A percentile compares a stretch with the other conserved stretches of the same genome.
Evolutionary conservation across 2,329 filamentous ascomycete species (phyloP).

Genomic region (Talaromyces pinophilus): DNA sequence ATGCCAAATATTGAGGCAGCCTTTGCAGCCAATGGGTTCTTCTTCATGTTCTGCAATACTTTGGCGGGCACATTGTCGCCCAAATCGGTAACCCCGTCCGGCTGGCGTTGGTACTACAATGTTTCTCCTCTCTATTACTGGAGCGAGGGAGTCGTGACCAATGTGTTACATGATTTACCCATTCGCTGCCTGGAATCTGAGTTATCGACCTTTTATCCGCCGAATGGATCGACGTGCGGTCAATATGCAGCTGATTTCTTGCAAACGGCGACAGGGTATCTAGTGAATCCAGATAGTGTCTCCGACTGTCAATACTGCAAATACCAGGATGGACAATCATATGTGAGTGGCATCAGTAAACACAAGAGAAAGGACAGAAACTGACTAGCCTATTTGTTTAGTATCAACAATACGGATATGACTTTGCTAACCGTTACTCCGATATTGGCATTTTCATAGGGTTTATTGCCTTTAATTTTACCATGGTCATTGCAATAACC

Average conservation of each 20-base stretch:
- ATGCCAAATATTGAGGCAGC: slow-evolving; percentile 75
- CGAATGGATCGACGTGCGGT: slow-evolving; percentile 64
- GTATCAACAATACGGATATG: slow-evolving; percentile 12
- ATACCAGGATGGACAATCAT: slow-evolving; percentile 72
- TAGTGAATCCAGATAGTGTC: slow-evolving; percentile 61
- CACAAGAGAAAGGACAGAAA: neutral
- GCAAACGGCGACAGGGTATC: slow-evolving; percentile 60
- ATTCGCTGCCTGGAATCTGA: slow-evolving; percentile 63
- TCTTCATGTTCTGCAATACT: slow-evolving; percentile 76
- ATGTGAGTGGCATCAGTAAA: slow-evolving; percentile 55
- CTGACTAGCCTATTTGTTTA: slow-evolving; percentile 44
- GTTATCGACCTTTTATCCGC: slow-evolving; percentile 66
- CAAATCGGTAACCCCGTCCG: slow-evolving; percentile 68
- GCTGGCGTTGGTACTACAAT: slow-evolving; percentile 80
- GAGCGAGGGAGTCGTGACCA: slow-evolving; percentile 72
- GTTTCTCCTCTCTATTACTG: slow-evolving; percentile 80
- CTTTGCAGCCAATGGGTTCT: slow-evolving; percentile 74
- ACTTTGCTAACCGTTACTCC: slow-evolving; percentile 52
- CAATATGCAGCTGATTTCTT: slow-evolving; percentile 73
- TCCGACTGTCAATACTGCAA: slow-evolving; percentile 74
- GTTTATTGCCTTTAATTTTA: slow-evolving; percentile 74
- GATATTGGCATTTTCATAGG: slow-evolving; percentile 74
- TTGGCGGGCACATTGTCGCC: slow-evolving; percentile 85
- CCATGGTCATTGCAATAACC: slow-evolving; percentile 54
- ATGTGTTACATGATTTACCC: slow-evolving; percentile 64